Evolutionary conservation across 1,139 yeast species (phyloP).

Genomic region (Geotrichum restrictum): DNA sequence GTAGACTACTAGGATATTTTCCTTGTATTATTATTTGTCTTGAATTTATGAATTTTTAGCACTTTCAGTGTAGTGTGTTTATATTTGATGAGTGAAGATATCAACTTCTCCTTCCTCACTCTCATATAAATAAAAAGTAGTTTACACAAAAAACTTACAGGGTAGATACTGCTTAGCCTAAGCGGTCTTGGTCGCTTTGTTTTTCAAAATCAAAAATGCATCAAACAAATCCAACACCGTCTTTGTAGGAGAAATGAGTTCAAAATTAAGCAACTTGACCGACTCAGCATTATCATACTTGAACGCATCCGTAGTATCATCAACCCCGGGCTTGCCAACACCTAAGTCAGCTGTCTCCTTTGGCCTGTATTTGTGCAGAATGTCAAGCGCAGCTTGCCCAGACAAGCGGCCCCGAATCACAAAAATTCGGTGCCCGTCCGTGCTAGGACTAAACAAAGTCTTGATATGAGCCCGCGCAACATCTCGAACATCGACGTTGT

Average conservation of each 20-base stretch:
- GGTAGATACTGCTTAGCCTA: too few species aligned
- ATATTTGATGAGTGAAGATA: too few species aligned
- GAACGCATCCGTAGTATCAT: neutral
- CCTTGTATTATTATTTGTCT: too few species aligned
- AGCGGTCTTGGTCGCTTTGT: neutral
- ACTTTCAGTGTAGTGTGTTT: too few species aligned
- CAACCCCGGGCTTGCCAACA: neutral
- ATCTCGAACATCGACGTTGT: slow-evolving; percentile 12
- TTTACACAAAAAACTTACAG: too few species aligned
- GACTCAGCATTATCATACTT: neutral
- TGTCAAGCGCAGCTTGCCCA: slow-evolving; percentile 35
- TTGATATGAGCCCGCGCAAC: slow-evolving; percentile 10
- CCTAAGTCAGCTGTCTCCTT: neutral
- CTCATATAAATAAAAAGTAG: too few species aligned
- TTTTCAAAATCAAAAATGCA: neutral
- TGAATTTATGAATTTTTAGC: too few species aligned
- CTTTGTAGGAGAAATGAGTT: neutral
- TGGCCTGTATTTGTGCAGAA: slow-evolving; percentile 10
- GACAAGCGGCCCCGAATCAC: slow-evolving; percentile 37
- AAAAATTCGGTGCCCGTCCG: slow-evolving; percentile 41
- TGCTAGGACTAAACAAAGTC: slow-evolving; percentile 24
- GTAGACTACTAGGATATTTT: too few species aligned
- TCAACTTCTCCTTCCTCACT: too few species aligned
- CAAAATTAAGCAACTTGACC: neutral
- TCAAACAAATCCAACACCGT: neutral